Conservation (phyloP, 768 basidiomycete species). For the Mycena alexandri region DNA sequence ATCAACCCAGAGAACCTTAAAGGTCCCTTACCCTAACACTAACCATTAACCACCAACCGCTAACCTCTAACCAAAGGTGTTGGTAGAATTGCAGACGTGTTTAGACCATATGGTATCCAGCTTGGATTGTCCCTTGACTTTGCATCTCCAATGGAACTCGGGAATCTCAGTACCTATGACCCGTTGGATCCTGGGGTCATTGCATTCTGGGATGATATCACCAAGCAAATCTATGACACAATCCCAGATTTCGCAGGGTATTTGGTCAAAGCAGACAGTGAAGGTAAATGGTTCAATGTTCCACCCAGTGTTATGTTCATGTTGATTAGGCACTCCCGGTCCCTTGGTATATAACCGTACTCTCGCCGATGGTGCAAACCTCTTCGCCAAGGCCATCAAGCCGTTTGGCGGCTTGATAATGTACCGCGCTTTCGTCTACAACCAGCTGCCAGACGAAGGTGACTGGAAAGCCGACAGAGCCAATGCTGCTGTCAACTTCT, state of each 20-base stretch:
- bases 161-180: constrained; percentile 34
- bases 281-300: constrained; percentile 26
- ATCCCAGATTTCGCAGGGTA: constrained; percentile 37
- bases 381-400: constrained; percentile 31
- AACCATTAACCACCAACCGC: too few relatives aligned
- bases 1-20: constrained; percentile 35
- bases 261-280: constrained; percentile 37
- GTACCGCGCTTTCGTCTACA: constrained; percentile 38
- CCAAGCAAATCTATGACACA: constrained; percentile 30
- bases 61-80: constrained; percentile 37
- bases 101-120: constrained; percentile 34
- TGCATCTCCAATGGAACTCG: constrained; percentile 35
- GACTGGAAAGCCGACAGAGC: constrained; percentile 36
- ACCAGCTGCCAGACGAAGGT: constrained; percentile 31
- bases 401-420: constrained; percentile 35
- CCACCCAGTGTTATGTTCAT: constrained; percentile 21
- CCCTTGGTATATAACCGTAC: constrained; percentile 37
- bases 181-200: constrained; percentile 35
- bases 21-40: too few relatives aligned
- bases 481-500: constrained; percentile 35
- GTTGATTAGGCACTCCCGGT: constrained; percentile 33
- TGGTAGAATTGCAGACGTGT: constrained; percentile 35
- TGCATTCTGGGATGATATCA: constrained; percentile 33
- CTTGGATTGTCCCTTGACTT: constrained; percentile 35
- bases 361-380: constrained; percentile 36